phyloP scores from a whole-genome alignment of 2,329 filamentous ascomycete genomes.

The Aureobasidium melanogenum region DNA sequence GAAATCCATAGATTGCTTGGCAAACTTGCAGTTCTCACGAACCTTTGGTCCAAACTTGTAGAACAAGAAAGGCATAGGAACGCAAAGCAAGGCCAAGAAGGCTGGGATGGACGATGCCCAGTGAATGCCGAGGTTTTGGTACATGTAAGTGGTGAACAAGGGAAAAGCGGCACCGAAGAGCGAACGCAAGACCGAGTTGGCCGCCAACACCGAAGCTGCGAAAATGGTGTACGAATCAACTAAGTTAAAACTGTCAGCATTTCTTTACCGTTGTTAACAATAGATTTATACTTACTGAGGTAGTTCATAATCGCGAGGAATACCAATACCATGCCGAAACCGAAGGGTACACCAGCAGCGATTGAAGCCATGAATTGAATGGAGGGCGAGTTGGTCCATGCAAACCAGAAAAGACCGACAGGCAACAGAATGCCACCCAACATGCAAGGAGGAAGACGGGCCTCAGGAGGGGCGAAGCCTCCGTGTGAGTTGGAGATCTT shows the following conservation, averaged over 20 bases:
- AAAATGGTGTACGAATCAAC: constrained; percentile 62
- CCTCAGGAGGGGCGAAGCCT: constrained; percentile 56
- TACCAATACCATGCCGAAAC: constrained; percentile 54
- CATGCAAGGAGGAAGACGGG: constrained; percentile 53
- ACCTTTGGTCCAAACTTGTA: constrained; percentile 61
- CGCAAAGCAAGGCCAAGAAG: constrained; percentile 62
- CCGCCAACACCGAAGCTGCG: constrained; percentile 65
- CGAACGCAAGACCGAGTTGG: constrained; percentile 71
- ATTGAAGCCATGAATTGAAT: constrained; percentile 50
- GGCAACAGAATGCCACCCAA: constrained; percentile 56
- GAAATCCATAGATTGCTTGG: constrained; percentile 56
- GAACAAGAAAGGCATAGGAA: constrained; percentile 69
- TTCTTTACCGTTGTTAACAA: too few relatives aligned
- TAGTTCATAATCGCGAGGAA: too few relatives aligned
- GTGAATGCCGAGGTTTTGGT: constrained; percentile 50
- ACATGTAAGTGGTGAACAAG: constrained; percentile 63
- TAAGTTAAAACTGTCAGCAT: too few relatives aligned
- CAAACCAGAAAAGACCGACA: constrained; percentile 58
- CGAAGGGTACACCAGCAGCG: constrained; percentile 44
- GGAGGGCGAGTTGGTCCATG: constrained; percentile 52
- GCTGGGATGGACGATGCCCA: constrained; percentile 68
- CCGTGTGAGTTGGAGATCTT: constrained; percentile 36
- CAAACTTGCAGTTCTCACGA: constrained; percentile 59
- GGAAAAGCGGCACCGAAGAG: constrained; percentile 72
- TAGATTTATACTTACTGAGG: too few relatives aligned